phyloP scores from a whole-genome alignment of 768 basidiomycete species.

The Naganishia antarctica region DNA sequence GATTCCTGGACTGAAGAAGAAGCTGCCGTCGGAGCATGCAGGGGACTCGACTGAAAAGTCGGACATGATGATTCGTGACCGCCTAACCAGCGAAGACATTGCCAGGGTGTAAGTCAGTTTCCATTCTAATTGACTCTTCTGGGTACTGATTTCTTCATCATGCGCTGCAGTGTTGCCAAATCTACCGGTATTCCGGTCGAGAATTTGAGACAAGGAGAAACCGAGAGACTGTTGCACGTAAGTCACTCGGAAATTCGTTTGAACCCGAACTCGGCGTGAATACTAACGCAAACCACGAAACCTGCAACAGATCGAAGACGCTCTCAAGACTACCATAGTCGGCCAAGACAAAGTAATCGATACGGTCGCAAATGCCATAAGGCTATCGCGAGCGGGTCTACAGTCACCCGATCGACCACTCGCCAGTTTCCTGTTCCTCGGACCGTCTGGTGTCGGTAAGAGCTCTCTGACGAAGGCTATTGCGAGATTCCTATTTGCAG shows the following conservation, averaged over 20 bases:
- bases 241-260: slow-evolving; percentile 50
- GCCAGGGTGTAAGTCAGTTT: slow-evolving; percentile 58
- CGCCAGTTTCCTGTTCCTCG: slow-evolving; percentile 78
- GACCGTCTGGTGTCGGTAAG: slow-evolving; percentile 54
- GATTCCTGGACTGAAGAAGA: slow-evolving; percentile 72
- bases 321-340: slow-evolving; percentile 67
- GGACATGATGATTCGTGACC: slow-evolving; percentile 70
- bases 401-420: slow-evolving; percentile 84
- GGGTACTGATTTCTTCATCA: background rate
- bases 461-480: slow-evolving; percentile 86
- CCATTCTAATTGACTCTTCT: background rate
- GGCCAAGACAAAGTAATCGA: slow-evolving; percentile 86
- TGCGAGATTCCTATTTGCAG: slow-evolving; percentile 81
- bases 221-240: slow-evolving; percentile 82
- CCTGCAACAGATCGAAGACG: slow-evolving; percentile 78
- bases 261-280: too few species aligned
- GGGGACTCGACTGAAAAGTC: slow-evolving; percentile 53
- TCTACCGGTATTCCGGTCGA: slow-evolving; percentile 87
- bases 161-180: slow-evolving; percentile 59
- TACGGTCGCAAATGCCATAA: slow-evolving; percentile 81
- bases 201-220: slow-evolving; percentile 79
- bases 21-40: slow-evolving; percentile 60
- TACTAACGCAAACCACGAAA: too few species aligned
- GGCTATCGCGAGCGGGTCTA: slow-evolving; percentile 84
- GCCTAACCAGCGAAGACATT: slow-evolving; percentile 84